These are phyloP conservation scores for Corylus americana DNA, from an alignment of 306 rosid species.

Conservation along the genomic window DNA sequence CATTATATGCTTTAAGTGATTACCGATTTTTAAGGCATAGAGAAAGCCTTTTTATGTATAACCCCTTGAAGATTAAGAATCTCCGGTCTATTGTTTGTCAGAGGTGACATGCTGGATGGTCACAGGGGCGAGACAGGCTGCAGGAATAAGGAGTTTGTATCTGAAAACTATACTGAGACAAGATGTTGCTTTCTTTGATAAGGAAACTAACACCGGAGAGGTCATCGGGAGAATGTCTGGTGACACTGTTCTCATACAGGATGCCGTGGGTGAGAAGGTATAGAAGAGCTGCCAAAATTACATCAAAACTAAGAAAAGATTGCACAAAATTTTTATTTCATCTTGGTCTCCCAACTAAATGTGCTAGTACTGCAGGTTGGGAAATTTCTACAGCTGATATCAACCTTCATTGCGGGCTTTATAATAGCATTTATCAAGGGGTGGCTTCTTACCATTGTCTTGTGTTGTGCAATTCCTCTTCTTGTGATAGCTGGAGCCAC, in stretches of 20 bases:
- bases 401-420: conserved; percentile 28
- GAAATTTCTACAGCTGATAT: conserved; percentile 22
- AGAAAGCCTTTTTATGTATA: background rate
- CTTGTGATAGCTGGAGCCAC: conserved; percentile 15
- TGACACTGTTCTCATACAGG: conserved; percentile 35
- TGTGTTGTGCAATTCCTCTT: conserved; percentile 22
- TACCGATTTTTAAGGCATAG: background rate
- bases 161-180: conserved; percentile 30
- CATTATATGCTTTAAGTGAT: background rate
- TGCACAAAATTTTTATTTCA: background rate
- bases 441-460: conserved; percentile 32
- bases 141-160: conserved; percentile 28
- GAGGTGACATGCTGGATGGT: conserved; percentile 41
- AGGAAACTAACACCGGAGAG: conserved; percentile 34
- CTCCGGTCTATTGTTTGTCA: background rate
- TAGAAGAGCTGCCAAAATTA: background rate
- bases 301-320: background rate
- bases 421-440: conserved; percentile 25
- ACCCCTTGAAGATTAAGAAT: background rate
- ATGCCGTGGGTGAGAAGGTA: conserved; percentile 40
- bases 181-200: conserved; percentile 34
- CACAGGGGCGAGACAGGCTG: conserved; percentile 36
- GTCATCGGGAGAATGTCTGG: conserved; percentile 33
- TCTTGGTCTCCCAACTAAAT: background rate
- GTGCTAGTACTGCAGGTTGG: conserved; percentile 27